phyloP scores from a whole-genome alignment of 805 yeast species.

The Saccharomyces jurei region DNA sequence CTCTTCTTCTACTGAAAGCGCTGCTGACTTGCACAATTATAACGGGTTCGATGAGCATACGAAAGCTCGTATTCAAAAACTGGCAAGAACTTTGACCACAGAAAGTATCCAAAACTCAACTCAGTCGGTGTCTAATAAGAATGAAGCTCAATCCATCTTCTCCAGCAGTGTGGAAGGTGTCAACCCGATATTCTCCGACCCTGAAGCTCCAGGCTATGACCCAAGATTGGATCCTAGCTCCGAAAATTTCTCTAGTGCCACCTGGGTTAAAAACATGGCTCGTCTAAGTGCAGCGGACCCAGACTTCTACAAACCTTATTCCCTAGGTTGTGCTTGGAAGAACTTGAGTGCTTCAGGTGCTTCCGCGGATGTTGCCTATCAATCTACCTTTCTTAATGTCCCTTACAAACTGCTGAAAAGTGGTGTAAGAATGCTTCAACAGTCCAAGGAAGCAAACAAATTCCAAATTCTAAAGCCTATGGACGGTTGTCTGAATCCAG shows the following conservation, averaged over 20 bases:
- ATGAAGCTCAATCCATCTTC: constrained; percentile 5
- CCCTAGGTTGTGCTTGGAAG: constrained; percentile 51
- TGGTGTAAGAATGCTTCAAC: constrained; percentile 7
- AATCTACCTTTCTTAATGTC: constrained; percentile 47
- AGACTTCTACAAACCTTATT: constrained; percentile 50
- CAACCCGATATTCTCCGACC: constrained; percentile 12
- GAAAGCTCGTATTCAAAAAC: constrained; percentile 27
- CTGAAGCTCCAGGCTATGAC: constrained; percentile 25
- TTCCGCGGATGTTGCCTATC: constrained; percentile 56
- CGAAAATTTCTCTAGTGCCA: constrained; percentile 46
- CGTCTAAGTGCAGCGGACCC: constrained; percentile 46
- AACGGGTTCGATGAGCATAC: constrained; percentile 30
- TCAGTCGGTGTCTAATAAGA: background rate
- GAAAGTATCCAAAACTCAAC: background rate
- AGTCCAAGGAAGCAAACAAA: constrained; percentile 29
- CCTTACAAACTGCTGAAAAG: constrained; percentile 20
- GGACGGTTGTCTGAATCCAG: constrained; percentile 50
- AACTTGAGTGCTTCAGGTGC: constrained; percentile 55
- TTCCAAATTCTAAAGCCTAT: constrained; percentile 48
- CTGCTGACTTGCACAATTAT: constrained; percentile 1
- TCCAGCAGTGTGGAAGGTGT: constrained; percentile 9
- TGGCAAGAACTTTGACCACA: constrained; percentile 27
- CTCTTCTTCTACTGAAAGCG: background rate
- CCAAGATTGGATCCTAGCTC: constrained; percentile 51
- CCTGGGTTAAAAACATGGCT: constrained; percentile 58